A percentile compares a stretch with the other conserved stretches of the same genome.
Evolutionary conservation across 306 rosid species (phyloP).

Genomic region (Begonia loranthoides): DNA sequence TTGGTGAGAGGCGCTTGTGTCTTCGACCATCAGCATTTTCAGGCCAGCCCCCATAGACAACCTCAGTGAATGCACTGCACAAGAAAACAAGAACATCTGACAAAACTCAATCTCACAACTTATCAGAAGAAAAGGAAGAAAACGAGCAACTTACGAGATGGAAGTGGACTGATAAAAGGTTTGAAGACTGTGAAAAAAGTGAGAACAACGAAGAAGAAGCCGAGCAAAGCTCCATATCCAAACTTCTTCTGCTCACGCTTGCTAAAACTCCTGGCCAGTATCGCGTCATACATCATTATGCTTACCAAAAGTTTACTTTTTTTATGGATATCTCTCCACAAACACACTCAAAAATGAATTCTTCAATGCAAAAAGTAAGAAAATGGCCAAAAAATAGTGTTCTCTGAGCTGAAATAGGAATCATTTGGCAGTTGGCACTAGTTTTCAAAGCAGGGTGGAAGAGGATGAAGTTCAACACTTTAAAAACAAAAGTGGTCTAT

Average conservation of each 20-base stretch:
- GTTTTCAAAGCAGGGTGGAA: too few relatives aligned
- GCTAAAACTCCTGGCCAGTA: constrained; percentile 73
- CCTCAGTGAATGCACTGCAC: constrained; percentile 45
- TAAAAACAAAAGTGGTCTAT: too few relatives aligned
- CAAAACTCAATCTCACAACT: not conserved
- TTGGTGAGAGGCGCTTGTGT: constrained; percentile 18
- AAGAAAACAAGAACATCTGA: constrained; percentile 3
- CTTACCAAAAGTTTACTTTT: not conserved
- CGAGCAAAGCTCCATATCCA: constrained; percentile 60
- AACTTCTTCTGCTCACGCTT: constrained; percentile 63
- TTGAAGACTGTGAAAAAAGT: constrained; percentile 54
- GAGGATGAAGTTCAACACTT: too few relatives aligned
- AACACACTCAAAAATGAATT: not conserved
- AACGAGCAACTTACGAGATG: constrained; percentile 37
- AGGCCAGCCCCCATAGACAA: constrained; percentile 22
- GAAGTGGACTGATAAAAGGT: constrained; percentile 51
- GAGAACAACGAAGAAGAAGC: constrained; percentile 36
- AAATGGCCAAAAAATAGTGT: too few relatives aligned
- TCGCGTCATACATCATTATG: constrained; percentile 36
- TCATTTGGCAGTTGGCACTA: too few relatives aligned
- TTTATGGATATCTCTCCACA: not conserved
- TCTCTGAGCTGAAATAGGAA: too few relatives aligned
- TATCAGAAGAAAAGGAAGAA: not conserved
- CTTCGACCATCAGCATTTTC: constrained; percentile 43
- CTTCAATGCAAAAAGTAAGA: not conserved